phyloP scores from a whole-genome alignment of 164 flowering plant species.

The Nymphaea thermarum region DNA sequence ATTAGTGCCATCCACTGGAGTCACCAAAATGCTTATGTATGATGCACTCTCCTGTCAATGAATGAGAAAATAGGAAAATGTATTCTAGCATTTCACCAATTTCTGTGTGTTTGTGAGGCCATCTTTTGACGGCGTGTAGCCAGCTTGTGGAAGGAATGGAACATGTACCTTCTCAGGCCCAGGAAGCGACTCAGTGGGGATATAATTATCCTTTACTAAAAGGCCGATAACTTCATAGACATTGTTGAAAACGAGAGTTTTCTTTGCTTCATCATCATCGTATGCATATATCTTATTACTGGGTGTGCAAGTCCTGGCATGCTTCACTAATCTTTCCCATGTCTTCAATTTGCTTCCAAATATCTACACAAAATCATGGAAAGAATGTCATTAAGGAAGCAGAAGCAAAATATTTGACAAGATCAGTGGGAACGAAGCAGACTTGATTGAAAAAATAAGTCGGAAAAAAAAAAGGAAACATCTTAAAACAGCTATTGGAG shows the following conservation, averaged over 20 bases:
- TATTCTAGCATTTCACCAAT: too few relatives aligned
- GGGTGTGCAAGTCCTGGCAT: conserved; percentile 50
- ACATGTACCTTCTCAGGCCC: conserved; percentile 38
- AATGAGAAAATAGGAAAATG: too few relatives aligned
- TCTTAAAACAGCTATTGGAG: neutral
- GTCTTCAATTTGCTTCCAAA: conserved; percentile 59
- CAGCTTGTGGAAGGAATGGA: neutral
- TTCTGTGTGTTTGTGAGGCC: too few relatives aligned
- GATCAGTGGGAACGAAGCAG: neutral
- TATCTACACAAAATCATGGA: conserved; percentile 17
- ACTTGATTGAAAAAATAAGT: neutral
- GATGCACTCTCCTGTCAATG: too few relatives aligned
- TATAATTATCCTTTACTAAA: conserved; percentile 30
- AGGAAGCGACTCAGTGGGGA: conserved; percentile 33
- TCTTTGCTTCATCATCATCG: conserved; percentile 24
- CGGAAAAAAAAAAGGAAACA: neutral
- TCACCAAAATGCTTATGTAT: too few relatives aligned
- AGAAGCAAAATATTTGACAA: neutral
- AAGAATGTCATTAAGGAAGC: neutral
- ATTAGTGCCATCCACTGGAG: too few relatives aligned
- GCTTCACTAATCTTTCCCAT: conserved; percentile 64
- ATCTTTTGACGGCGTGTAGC: too few relatives aligned
- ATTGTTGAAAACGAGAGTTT: conserved; percentile 35
- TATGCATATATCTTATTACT: conserved; percentile 45
- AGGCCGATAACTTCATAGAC: conserved; percentile 47